phyloP scores from a whole-genome alignment of 1,139 yeast genomes.

The Kodamaea suecica region DNA sequence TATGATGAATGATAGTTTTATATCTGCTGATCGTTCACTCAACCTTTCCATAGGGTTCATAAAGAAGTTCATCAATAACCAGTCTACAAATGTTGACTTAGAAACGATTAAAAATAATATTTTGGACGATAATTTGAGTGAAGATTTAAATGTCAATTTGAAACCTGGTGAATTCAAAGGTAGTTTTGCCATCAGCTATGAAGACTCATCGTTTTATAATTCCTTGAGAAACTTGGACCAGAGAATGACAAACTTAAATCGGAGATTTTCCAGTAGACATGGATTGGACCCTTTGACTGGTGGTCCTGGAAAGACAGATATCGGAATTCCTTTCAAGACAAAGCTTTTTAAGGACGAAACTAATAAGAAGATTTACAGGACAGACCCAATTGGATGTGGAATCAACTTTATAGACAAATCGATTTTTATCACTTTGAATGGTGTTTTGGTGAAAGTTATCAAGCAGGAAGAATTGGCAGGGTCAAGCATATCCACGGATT shows the following conservation, averaged over 20 bases:
- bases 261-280: conserved; percentile 36
- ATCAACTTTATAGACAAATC: conserved; percentile 62
- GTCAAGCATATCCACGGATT: conserved; percentile 25
- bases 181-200: conserved; percentile 43
- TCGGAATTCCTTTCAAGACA: conserved; percentile 38
- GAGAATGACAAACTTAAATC: conserved; percentile 36
- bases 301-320: conserved; percentile 30
- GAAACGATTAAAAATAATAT: conserved; percentile 31
- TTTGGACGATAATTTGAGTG: conserved; percentile 14
- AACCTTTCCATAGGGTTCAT: conserved; percentile 37
- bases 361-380: conserved; percentile 21
- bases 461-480: conserved; percentile 28
- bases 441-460: conserved; percentile 46
- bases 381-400: conserved; percentile 83
- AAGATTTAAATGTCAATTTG: conserved; percentile 20
- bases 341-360: conserved; percentile 12
- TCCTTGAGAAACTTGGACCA: conserved; percentile 35
- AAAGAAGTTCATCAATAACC: conserved; percentile 23
- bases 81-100: conserved; percentile 22
- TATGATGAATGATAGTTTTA: conserved; percentile 32
- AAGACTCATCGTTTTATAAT: conserved; percentile 41
- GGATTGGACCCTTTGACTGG: conserved; percentile 25
- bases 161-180: conserved; percentile 43
- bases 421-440: conserved; percentile 80
- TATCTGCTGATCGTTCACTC: conserved; percentile 34